Base-by-base conservation (phyloP, 768 basidiomycete genomes). In the Phlebiopsis flavidoalba region DNA sequence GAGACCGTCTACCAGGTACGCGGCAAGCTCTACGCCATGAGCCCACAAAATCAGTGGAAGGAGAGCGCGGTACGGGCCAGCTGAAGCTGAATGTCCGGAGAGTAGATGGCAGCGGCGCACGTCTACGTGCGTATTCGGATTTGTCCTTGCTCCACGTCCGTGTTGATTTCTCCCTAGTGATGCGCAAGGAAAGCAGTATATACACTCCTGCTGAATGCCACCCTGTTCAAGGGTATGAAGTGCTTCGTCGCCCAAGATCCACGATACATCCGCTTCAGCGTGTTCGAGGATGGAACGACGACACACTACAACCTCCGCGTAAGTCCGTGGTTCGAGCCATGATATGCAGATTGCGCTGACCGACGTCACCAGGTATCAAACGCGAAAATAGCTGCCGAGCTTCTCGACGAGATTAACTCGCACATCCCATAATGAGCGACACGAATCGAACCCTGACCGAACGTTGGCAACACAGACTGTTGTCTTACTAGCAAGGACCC, bases 151-250 rank as follows among this genome's bases (percentile, higher is more conserved):
- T 53, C 19, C 15, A 2, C 35, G 47, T 26, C 33, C 26, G 53
- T 53, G 55, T 15, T 12, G 55, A 24, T 53, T 56, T 19, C 22
- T 52, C 43, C 3, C 65, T 37, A 92, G 91, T 93, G 19, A 91
- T 93, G 89, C 82, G 91, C 63, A 92, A 91, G 71, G 91, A 93
- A n/a, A 66, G 91, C 89, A 0, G 90, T 92, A 19, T 87, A 85
- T 69, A 79, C 88, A 1, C 72, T 92, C 56, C 68, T 93, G 59
- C 76, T 93, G 48, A 93, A 93, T 66, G 82, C 86, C 53, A 83
- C 86, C 51, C 75, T 93, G 56, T 93, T 92, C 78, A 76, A 77
- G 66, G 91, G 91, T 35, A 93, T 93, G 89, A 80, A 79, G 58
- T 89, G 86, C 71, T 76, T 75, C 60, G 67, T 88, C 59, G 87